Conservation (phyloP, 306 rosid genomes). For the Prunus davidiana region DNA sequence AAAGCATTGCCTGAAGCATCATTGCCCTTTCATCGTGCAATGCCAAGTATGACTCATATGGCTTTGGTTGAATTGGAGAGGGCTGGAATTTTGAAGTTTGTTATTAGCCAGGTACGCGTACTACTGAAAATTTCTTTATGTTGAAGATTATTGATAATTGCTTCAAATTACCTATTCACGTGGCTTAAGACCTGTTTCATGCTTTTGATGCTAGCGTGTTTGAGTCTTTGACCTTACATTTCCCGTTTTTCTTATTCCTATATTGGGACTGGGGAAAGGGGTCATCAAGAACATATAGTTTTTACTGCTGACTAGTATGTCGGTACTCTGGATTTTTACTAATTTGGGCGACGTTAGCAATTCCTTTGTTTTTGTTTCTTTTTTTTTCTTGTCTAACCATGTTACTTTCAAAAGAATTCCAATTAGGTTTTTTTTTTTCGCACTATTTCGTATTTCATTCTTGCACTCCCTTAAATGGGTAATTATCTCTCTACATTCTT, state of each 20-base stretch:
- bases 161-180: background rate
- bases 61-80: slow-evolving; percentile 81
- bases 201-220: background rate
- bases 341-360: background rate
- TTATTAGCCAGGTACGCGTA: slow-evolving; percentile 78
- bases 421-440: background rate
- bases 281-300: background rate
- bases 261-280: background rate
- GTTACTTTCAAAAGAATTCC: slow-evolving; percentile 2
- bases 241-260: background rate
- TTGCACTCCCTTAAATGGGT: slow-evolving; percentile 10
- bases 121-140: background rate
- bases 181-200: background rate
- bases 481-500: background rate
- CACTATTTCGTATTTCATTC: background rate
- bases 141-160: background rate
- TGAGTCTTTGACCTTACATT: background rate
- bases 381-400: background rate
- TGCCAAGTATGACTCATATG: slow-evolving; percentile 94
- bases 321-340: background rate
- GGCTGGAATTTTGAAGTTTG: slow-evolving; percentile 80
- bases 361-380: background rate
- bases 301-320: background rate
- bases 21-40: slow-evolving; percentile 93
- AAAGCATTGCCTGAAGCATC: slow-evolving; percentile 97